Evolutionary conservation across 257 asterid genomes (phyloP).

Genomic region (Scutellaria barbata): DNA sequence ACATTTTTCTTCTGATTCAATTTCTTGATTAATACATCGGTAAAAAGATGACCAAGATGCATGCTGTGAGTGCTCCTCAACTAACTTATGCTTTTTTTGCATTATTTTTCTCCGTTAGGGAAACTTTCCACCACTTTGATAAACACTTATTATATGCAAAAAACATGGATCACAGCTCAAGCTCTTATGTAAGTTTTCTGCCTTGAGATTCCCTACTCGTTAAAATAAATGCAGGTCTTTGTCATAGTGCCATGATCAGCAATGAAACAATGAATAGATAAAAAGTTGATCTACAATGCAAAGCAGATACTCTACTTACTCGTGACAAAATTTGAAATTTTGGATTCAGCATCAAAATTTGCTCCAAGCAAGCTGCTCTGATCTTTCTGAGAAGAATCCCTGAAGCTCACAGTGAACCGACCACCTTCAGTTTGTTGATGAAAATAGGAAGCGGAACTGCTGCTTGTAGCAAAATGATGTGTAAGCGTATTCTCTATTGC

Average conservation of each 20-base stretch:
- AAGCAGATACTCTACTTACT: constrained; percentile 39
- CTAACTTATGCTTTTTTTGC: too few relatives aligned
- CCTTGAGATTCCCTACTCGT: neutral
- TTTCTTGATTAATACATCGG: too few relatives aligned
- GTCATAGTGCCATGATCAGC: neutral
- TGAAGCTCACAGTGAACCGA: constrained; percentile 34
- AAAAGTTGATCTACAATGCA: neutral
- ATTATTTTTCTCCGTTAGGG: too few relatives aligned
- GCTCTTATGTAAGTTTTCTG: neutral
- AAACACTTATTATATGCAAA: too few relatives aligned
- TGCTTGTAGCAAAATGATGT: constrained; percentile 31
- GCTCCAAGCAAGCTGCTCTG: constrained; percentile 32
- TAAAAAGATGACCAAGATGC: too few relatives aligned
- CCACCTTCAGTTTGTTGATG: constrained; percentile 35
- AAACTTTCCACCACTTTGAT: too few relatives aligned
- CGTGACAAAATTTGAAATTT: constrained; percentile 20
- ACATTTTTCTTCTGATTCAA: too few relatives aligned
- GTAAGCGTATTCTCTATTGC: constrained; percentile 25
- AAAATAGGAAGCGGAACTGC: constrained; percentile 24
- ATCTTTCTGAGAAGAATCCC: constrained; percentile 32
- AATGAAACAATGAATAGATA: neutral
- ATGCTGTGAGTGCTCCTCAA: too few relatives aligned
- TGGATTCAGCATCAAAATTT: constrained; percentile 26
- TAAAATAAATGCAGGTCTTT: constrained; percentile 10
- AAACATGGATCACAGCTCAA: neutral